Conservation (phyloP, 2,329 filamentous ascomycete species). For the Dryadomyces quercus-mongolicae region DNA sequence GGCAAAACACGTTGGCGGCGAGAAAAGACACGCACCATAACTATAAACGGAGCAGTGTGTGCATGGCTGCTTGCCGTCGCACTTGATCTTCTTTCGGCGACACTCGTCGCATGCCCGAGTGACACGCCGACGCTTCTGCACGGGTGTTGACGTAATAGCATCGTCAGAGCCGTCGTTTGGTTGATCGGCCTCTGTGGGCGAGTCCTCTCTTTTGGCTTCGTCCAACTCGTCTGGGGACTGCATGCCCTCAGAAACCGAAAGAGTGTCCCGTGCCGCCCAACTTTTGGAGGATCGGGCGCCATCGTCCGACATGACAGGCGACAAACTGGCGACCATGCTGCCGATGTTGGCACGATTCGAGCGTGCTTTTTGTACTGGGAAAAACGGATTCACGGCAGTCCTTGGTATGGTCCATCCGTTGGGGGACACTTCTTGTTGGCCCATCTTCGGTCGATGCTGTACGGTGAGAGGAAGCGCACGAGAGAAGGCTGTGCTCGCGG, state of each 20-base stretch:
- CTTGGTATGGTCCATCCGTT: not conserved
- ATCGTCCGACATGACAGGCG: conserved; percentile 9
- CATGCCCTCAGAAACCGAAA: conserved; percentile 3
- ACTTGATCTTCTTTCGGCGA: conserved; percentile 78
- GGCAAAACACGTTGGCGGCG: not conserved
- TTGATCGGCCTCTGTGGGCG: not conserved
- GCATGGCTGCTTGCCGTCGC: conserved; percentile 75
- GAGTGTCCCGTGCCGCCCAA: conserved; percentile 7
- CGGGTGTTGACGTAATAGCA: conserved; percentile 29
- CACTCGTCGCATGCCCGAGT: conserved; percentile 76
- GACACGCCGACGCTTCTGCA: conserved; percentile 67
- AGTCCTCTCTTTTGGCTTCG: not conserved
- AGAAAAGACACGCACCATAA: conserved; percentile 49
- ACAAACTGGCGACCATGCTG: conserved; percentile 3
- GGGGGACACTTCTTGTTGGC: not conserved
- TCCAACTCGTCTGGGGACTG: not conserved
- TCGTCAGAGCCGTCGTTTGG: not conserved
- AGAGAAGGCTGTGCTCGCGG: not conserved
- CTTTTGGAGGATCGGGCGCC: conserved; percentile 6
- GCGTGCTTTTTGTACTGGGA: not conserved
- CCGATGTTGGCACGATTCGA: not conserved
- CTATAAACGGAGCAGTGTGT: conserved; percentile 97
- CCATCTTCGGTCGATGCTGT: not conserved
- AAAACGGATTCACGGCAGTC: not conserved
- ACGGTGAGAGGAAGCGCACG: not conserved